Evolutionary conservation across 768 basidiomycete species (phyloP), one percentile per base, ranked within the genome.

Genomic region (Omphalotus guepiniiformis): DNA sequence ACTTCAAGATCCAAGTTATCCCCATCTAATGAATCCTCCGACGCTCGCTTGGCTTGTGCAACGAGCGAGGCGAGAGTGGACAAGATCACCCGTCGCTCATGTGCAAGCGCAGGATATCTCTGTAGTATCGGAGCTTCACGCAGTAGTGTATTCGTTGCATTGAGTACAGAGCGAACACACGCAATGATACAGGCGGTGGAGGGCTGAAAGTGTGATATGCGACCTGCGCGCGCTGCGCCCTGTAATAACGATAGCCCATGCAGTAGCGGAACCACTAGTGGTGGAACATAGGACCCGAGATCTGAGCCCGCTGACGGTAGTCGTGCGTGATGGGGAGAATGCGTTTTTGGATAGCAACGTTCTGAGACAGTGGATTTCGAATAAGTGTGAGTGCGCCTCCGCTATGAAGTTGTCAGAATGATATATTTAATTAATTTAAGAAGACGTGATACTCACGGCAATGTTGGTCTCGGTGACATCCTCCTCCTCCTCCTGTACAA

Each of bases 101-200:
- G 75, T 3, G 80, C 80, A 29, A 99, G 74, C 3, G 72, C 50
- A 0, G 86, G 79, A 55, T 81, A 82, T 38, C 69, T 73, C 53
- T 75, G 79, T 16, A 99, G 75, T 18, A 88, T 66, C 0, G 76
- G 74, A 1, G 91, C 85, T 53, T 95, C 91, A 37, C 90, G 84
- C 32, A 83, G 80, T 19, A 96, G 74, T 47, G 91, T 94, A 49
- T 88, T 88, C 13, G 91, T 83, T 9, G 85, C 79, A 23, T 83
- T 80, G 36, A 99, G 76, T 15, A 95, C 85, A 23, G 85, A 80
- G 26, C 94, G 86, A 39, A 98, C 92, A 45, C 89, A 91, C 11
- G 92, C 93, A 55, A 99, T 93, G 50, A 98, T 87, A 64, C 85
- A 93, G 12, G 93, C 94, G 0, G 94, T 91, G 2, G 93, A 87